These are phyloP conservation scores for Claviceps maximensis DNA, from an alignment of 2,329 filamentous ascomycete species.

Conservation along the genomic window DNA sequence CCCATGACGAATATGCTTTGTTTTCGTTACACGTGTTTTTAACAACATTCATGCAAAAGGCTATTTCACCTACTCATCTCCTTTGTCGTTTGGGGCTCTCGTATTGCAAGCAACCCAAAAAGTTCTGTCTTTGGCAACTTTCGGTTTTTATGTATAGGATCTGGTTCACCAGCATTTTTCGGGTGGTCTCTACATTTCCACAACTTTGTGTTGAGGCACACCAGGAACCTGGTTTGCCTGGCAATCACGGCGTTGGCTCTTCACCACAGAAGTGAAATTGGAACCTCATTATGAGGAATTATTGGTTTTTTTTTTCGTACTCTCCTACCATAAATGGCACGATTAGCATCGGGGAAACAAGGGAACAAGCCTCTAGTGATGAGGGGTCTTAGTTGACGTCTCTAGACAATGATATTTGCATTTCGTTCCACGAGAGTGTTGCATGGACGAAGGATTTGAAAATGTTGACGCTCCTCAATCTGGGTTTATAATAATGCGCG, in stretches of 20 bases:
- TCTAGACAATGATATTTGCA: not conserved
- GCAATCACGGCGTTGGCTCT: not conserved
- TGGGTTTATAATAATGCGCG: not conserved
- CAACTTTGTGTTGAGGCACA: not conserved
- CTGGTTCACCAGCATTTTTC: not conserved
- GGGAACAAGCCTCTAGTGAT: not conserved
- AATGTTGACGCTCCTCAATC: not conserved
- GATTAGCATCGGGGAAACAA: not conserved
- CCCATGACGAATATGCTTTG: slow-evolving; percentile 22
- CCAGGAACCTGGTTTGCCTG: not conserved
- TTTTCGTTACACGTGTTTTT: slow-evolving; percentile 15
- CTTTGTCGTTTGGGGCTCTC: slow-evolving; percentile 1
- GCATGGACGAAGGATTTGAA: not conserved
- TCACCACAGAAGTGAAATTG: not conserved
- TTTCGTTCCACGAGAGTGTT: not conserved
- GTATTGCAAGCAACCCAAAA: not conserved
- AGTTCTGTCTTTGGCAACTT: slow-evolving; percentile 1
- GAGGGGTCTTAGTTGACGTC: not conserved
- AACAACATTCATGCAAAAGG: slow-evolving; percentile 4
- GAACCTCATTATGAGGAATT: not conserved
- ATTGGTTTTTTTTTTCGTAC: not conserved
- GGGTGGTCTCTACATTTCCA: not conserved
- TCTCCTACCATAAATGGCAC: not conserved
- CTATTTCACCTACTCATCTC: slow-evolving; percentile 8
- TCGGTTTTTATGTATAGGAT: not conserved